Evolutionary conservation across 148 eudicot species (phyloP), one percentile per base, ranked within the genome.

Genomic region (Rhododendron williamsianum): DNA sequence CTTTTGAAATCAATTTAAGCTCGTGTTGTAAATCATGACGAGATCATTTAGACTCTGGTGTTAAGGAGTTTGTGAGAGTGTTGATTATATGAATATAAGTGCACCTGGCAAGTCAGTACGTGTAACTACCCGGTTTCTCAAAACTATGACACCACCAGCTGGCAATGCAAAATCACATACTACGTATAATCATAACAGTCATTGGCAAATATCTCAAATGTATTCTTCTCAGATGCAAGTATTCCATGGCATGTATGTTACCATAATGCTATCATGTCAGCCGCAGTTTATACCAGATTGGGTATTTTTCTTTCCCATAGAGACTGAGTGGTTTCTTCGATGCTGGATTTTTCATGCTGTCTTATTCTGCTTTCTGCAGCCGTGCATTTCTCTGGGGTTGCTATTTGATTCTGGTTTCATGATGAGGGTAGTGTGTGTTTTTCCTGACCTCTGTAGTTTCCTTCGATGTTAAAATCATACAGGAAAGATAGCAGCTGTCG

Each of bases 401-500:
- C 54, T 8, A 23, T 81, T 63, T 38, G 18, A 63, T 21, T 81
- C 74, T 21, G 16, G 25, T 81, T 60, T 38, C n/a, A 74, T 74
- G 21, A 38, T 27, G 78, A 35, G n/a, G 19, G 41, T 12, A 30
- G 38, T 30, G 76, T 71, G 38, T 58, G 21, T 49, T 81, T 54
- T 38, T 63, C 51, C 74, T 38, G 30, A 63, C 73, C 9, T 41
- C 60, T 45, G 27, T 45, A 54, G 52, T 45, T 67, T 67, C 4
- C 33, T 25, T 67, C 2, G 0, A n/a, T 11, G 13, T 78, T 18
- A 33, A 60, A 49, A 87, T 84, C 36, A 38, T 88, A 69, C 90
- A 97, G 99, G 93, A 82, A 96, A 94, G 86, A 82, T 85, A 60
- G 84, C 92, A 25, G 81, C 89, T 86, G 84, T 89, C 76, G 67